These are phyloP conservation scores for Trichophyton rubrum DNA, from an alignment of 2,329 filamentous ascomycete genomes.

Conservation along the genomic window DNA sequence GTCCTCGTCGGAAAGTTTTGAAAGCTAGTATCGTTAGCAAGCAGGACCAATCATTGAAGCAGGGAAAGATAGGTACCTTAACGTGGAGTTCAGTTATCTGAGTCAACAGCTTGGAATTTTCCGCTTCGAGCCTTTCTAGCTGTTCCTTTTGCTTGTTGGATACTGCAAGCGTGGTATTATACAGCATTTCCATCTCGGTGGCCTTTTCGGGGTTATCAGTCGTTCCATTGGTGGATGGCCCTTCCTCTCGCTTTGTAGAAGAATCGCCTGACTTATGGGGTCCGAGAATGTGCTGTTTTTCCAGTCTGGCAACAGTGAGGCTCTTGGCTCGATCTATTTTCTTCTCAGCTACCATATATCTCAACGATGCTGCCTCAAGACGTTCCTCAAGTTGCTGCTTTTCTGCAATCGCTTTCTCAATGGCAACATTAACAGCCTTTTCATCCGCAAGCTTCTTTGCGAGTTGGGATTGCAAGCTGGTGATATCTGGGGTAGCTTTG, in stretches of 20 bases:
- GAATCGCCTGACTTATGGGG: conserved; percentile 37
- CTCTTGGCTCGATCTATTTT: conserved; percentile 84
- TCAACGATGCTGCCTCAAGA: conserved; percentile 73
- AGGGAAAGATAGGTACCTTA: conserved; percentile 30
- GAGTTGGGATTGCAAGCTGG: conserved; percentile 62
- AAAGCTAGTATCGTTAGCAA: conserved; percentile 37
- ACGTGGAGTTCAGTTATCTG: conserved; percentile 64
- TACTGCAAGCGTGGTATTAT: conserved; percentile 64
- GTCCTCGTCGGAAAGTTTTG: conserved; percentile 76
- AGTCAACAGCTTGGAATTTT: conserved; percentile 61
- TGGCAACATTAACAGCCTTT: conserved; percentile 64
- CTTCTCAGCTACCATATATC: conserved; percentile 92
- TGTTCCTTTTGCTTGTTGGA: conserved; percentile 80
- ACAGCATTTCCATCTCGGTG: conserved; percentile 59
- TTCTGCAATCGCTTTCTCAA: conserved; percentile 63
- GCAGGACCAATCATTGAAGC: neutral
- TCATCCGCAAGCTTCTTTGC: conserved; percentile 64
- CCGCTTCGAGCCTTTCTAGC: conserved; percentile 61
- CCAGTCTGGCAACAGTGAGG: conserved; percentile 76
- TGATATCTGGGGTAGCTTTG: conserved; percentile 51
- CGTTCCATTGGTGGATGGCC: conserved; percentile 44
- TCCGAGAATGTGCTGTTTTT: conserved; percentile 72
- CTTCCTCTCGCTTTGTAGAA: conserved; percentile 38
- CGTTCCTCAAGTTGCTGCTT: conserved; percentile 78
- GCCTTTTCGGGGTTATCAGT: conserved; percentile 32